Evolutionary conservation across 345 rosid genomes (phyloP).

Genomic region (Moricandia moricandioides): DNA sequence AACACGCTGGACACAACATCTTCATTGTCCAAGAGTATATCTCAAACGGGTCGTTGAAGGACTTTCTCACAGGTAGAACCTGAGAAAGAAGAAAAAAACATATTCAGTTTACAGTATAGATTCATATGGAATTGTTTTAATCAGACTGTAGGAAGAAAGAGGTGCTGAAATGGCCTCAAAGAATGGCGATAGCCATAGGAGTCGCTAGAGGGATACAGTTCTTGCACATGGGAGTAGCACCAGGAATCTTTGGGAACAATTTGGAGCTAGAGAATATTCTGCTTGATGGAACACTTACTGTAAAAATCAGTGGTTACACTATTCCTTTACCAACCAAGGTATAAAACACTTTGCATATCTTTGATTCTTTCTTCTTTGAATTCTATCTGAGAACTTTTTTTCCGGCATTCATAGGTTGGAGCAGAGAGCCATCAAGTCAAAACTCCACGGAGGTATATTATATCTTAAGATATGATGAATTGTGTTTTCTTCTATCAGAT

Average conservation of each 20-base stretch:
- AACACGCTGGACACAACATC: slow-evolving; percentile 44
- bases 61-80: slow-evolving; percentile 59
- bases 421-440: slow-evolving; percentile 44
- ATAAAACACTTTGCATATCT: background rate
- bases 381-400: background rate
- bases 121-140: slow-evolving; percentile 12
- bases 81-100: background rate
- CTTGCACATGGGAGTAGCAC: slow-evolving; percentile 84
- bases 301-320: slow-evolving; percentile 63
- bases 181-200: slow-evolving; percentile 80
- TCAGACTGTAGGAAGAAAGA: slow-evolving; percentile 82
- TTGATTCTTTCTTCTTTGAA: background rate
- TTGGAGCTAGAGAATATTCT: slow-evolving; percentile 66
- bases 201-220: slow-evolving; percentile 88
- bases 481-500: background rate
- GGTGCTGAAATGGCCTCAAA: slow-evolving; percentile 79
- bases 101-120: background rate
- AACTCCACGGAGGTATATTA: slow-evolving; percentile 17
- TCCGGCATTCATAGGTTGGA: slow-evolving; percentile 45
- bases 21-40: slow-evolving; percentile 72
- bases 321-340: slow-evolving; percentile 80
- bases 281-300: slow-evolving; percentile 73
- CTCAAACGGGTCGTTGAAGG: slow-evolving; percentile 62
- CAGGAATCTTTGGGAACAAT: slow-evolving; percentile 74
- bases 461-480: background rate